A percentile compares a stretch with the other conserved stretches of the same genome.
Evolutionary conservation across 768 basidiomycete genomes (phyloP).

Genomic region (Phallus indusiatus): DNA sequence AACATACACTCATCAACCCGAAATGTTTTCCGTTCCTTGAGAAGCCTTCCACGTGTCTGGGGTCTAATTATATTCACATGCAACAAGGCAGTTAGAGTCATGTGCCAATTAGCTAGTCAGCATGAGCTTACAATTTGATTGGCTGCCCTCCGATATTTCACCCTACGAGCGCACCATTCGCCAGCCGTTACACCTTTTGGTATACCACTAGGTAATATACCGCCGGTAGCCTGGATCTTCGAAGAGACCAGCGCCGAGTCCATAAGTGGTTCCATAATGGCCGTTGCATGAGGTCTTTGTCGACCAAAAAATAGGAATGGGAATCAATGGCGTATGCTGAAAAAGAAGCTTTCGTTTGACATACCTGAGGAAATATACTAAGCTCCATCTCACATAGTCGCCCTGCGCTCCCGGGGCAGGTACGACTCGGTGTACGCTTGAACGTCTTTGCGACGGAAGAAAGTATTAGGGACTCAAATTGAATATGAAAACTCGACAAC

Average conservation of each 20-base stretch:
- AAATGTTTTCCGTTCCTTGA: background rate
- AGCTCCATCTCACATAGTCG: conserved; percentile 22
- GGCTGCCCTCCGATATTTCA: background rate
- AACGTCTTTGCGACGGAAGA: background rate
- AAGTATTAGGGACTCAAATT: background rate
- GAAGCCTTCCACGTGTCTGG: conserved; percentile 7
- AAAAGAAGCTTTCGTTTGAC: background rate
- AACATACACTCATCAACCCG: too few species aligned
- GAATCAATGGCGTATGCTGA: background rate
- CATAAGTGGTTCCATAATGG: background rate
- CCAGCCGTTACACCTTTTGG: background rate
- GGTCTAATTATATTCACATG: background rate
- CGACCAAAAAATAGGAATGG: too few species aligned
- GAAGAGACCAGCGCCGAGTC: background rate
- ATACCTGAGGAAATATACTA: conserved; percentile 27
- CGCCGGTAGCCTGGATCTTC: background rate
- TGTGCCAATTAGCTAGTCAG: background rate
- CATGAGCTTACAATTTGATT: background rate
- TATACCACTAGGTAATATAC: background rate
- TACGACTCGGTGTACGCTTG: conserved; percentile 20
- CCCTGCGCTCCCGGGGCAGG: conserved; percentile 28
- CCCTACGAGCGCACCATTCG: conserved; percentile 2
- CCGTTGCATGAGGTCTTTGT: background rate
- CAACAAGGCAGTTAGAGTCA: background rate
- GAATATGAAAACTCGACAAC: conserved; percentile 33